A percentile compares a stretch with the other conserved stretches of the same genome.
Evolutionary conservation across 805 yeast genomes (phyloP).

Genomic region (Priceomyces castillae): DNA sequence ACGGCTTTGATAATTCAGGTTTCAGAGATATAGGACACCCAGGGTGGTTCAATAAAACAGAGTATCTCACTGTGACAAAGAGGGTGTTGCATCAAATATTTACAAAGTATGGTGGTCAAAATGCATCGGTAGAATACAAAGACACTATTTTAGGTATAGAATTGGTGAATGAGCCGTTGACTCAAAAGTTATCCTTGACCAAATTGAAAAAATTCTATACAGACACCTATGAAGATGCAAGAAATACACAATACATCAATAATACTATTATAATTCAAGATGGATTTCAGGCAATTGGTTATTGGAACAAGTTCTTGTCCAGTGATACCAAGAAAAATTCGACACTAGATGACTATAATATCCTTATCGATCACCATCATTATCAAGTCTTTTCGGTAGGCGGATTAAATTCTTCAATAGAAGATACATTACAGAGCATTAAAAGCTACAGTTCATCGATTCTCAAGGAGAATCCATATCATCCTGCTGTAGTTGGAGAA

Average conservation of each 20-base stretch:
- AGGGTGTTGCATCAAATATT: constrained; percentile 33
- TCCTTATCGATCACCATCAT: constrained; percentile 40
- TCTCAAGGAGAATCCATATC: constrained; percentile 33
- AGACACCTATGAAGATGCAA: constrained; percentile 30
- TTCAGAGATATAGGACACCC: constrained; percentile 44
- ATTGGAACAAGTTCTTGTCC: constrained; percentile 50
- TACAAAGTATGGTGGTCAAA: constrained; percentile 33
- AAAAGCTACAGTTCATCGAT: constrained; percentile 31
- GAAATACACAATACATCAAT: constrained; percentile 27
- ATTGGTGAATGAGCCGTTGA: constrained; percentile 39
- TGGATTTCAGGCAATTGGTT: constrained; percentile 56
- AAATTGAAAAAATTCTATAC: constrained; percentile 27
- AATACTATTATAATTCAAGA: constrained; percentile 60
- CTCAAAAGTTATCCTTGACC: constrained; percentile 14
- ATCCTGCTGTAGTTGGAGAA: constrained; percentile 62
- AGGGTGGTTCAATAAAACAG: constrained; percentile 33
- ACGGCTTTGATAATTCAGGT: constrained; percentile 84
- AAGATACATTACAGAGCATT: constrained; percentile 31
- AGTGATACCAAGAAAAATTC: constrained; percentile 8
- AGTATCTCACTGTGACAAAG: constrained; percentile 26
- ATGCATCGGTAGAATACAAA: constrained; percentile 15
- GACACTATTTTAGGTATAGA: constrained; percentile 41
- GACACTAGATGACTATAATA: constrained; percentile 28
- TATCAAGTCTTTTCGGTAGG: constrained; percentile 34
- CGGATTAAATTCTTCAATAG: constrained; percentile 25